Evolutionary conservation across 768 basidiomycete species (phyloP).

Genomic region (Calvatia gigantea): DNA sequence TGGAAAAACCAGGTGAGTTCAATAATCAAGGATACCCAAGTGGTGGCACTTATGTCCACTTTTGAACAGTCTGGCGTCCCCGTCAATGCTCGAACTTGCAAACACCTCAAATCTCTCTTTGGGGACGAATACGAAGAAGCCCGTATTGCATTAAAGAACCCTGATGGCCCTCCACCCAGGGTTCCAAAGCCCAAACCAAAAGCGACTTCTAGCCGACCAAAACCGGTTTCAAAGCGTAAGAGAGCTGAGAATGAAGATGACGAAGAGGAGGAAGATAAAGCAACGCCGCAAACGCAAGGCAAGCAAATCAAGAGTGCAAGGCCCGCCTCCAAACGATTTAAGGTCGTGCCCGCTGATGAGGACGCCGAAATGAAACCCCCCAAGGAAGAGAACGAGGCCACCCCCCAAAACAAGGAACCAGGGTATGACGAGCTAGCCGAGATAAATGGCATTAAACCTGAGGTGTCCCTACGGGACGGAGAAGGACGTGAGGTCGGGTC

Average conservation of each 20-base stretch:
- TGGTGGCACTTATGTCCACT: background rate
- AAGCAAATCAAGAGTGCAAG: background rate
- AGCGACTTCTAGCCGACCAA: constrained; percentile 1
- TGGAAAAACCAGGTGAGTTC: constrained; percentile 25
- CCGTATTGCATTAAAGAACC: constrained; percentile 40
- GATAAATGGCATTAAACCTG: constrained; percentile 50
- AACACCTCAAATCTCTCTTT: constrained; percentile 40
- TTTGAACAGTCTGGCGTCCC: constrained; percentile 31
- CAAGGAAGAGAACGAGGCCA: background rate
- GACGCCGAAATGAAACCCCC: background rate
- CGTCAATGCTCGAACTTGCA: constrained; percentile 46
- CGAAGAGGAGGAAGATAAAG: constrained; percentile 3
- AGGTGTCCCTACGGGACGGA: constrained; percentile 42
- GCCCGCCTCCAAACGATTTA: background rate
- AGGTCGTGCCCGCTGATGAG: background rate
- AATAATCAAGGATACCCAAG: background rate
- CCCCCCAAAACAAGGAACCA: background rate
- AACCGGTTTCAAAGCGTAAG: constrained; percentile 6
- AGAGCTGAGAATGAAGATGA: background rate
- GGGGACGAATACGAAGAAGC: constrained; percentile 47
- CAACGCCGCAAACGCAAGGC: constrained; percentile 1
- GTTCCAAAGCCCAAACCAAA: constrained; percentile 5
- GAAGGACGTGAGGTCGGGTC: constrained; percentile 46
- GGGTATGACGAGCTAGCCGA: constrained; percentile 4
- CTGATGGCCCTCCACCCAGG: constrained; percentile 24